A percentile compares a stretch with the other conserved stretches of the same genome.
These are phyloP conservation scores for Diaporthe capsici DNA, from an alignment of 2,329 filamentous ascomycete genomes.

Conservation along the genomic window DNA sequence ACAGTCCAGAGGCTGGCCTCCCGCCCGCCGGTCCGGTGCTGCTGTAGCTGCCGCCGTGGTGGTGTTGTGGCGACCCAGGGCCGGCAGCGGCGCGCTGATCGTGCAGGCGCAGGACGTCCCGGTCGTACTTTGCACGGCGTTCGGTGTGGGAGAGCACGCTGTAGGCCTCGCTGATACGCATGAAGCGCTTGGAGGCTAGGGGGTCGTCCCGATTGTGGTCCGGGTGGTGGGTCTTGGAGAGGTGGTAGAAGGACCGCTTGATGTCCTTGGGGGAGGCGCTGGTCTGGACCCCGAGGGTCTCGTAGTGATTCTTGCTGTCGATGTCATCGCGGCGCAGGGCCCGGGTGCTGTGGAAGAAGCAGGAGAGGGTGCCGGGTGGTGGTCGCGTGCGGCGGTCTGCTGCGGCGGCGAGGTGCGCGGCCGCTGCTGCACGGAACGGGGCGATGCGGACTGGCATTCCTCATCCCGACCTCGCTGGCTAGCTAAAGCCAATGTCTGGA, in stretches of 20 bases:
- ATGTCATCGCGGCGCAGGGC: constrained; percentile 46
- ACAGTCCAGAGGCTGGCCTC: constrained; percentile 85
- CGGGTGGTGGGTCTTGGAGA: constrained; percentile 93
- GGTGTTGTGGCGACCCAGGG: constrained; percentile 41
- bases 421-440: constrained; percentile 49
- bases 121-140: constrained; percentile 87
- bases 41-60: constrained; percentile 59
- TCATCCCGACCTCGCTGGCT: constrained; percentile 63
- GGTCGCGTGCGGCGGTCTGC: constrained; percentile 34
- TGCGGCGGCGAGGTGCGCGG: constrained; percentile 41
- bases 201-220: constrained; percentile 89
- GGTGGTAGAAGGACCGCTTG: constrained; percentile 82
- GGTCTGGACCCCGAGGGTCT: constrained; percentile 79
- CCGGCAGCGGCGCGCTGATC: constrained; percentile 50
- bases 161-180: constrained; percentile 88
- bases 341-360: constrained; percentile 50
- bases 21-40: constrained; percentile 76
- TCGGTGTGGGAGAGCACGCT: constrained; percentile 78
- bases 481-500: constrained; percentile 32
- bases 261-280: constrained; percentile 68
- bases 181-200: constrained; percentile 80
- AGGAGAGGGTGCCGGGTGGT: not conserved
- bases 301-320: constrained; percentile 79
- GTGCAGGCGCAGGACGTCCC: constrained; percentile 67
- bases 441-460: constrained; percentile 70